Percentiles rank a stretch among this genome's conserved stretches.
Conservation (phyloP, 139 green algal genomes). For the Pseudopediastrum boryanum region DNA sequence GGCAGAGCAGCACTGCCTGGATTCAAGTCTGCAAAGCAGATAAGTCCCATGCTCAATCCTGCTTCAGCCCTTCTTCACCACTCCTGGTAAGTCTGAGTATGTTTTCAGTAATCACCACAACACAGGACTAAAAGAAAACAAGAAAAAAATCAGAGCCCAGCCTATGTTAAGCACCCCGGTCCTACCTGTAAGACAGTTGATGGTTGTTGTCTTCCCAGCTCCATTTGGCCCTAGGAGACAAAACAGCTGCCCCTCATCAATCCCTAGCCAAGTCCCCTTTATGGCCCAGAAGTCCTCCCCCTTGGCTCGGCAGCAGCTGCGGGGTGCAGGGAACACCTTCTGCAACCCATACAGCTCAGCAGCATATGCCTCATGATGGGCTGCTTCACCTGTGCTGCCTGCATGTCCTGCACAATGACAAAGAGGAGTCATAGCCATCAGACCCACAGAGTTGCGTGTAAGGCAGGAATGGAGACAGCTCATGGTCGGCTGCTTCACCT, state of each 20-base stretch:
- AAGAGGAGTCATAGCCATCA: no score
- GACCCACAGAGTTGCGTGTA: no score
- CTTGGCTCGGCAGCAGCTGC: not conserved
- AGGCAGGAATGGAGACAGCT: no score
- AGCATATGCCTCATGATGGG: slow-evolving; percentile 35
- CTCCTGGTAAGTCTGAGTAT: no score
- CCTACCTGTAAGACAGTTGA: slow-evolving; percentile 82
- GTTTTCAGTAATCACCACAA: no score
- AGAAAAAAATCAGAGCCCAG: no score
- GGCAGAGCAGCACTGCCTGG: no score
- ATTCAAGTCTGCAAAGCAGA: no score
- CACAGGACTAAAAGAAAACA: no score
- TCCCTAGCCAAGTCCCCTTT: slow-evolving; percentile 73
- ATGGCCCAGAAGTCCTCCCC: slow-evolving; percentile 58
- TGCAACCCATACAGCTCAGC: slow-evolving; percentile 74
- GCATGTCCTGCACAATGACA: not conserved
- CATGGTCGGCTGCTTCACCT: slow-evolving; percentile 4
- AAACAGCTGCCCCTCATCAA: slow-evolving; percentile 71
- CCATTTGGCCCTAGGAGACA: slow-evolving; percentile 86
- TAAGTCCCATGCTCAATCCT: no score
- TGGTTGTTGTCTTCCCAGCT: slow-evolving; percentile 85
- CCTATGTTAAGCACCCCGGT: no score
- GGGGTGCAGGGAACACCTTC: slow-evolving; percentile 53
- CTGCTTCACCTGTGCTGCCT: slow-evolving; percentile 16
- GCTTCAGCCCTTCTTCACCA: no score